Base-by-base conservation (phyloP, 2,329 filamentous ascomycete species). In the Didymella lethalis region DNA sequence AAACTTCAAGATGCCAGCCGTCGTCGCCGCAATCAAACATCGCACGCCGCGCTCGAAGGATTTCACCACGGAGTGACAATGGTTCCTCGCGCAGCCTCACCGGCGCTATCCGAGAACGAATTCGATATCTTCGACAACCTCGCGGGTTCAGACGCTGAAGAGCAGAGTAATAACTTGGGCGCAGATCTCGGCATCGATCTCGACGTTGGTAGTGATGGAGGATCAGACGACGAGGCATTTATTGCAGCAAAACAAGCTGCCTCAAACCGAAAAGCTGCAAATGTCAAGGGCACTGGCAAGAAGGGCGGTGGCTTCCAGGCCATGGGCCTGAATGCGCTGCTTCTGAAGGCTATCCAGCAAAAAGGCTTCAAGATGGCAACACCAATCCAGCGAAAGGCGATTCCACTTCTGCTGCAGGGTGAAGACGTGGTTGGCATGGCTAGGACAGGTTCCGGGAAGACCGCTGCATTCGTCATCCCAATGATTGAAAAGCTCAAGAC, bases 371-470 rank as follows among this genome's bases (percentile, higher is more conserved):
- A 90, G 0, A 92, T 98, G 2, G 96, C 96, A 4, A 99, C 95
- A 0, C 95, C 95, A 0, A 99, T 99, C 77, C 95, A 99, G 81
- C 88, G 95, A 67, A 98, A 98, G 79, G 92, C 95, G 2, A 97
- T 99, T 47, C 96, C 95, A 4, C 83, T 98, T 54, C 88, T 99
- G 54, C 83, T 98, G 68, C 91, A 96, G 62, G 87, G 90, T 53
- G 91, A 93, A 79, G 95, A 99, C 84, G 91, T 98, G n/a, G 94
- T 99, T 25, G 96, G 93, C 66, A 99, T 99, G 95, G 95, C 95
- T 7, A 86, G 96, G 66, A 99, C 96, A n/a, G 95, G 95, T 75
- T 98, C 93, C 20, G 95, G 95, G 81, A 99, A 99, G 82, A 99
- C 96, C 1, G 95, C 93, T 1, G 95, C 95, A 23, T 99, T 99